Conservation (phyloP, 2,329 filamentous ascomycete genomes). For the Periconia sp. region DNA sequence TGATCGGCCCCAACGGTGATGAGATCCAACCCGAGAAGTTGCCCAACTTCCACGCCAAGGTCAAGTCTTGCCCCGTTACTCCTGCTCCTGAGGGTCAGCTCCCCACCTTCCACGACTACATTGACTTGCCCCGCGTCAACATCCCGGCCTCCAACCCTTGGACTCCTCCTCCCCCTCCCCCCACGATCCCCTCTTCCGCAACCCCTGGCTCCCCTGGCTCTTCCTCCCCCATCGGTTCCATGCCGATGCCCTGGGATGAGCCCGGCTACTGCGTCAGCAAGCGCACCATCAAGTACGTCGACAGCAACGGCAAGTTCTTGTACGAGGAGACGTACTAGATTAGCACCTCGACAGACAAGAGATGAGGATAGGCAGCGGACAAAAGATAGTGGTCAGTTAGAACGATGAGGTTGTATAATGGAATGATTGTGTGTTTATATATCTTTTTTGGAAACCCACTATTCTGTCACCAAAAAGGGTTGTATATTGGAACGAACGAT, state of each 20-base stretch:
- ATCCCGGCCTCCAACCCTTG: conserved; percentile 35
- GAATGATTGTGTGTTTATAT: neutral
- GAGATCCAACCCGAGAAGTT: conserved; percentile 31
- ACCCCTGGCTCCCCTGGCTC: neutral
- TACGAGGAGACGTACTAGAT: conserved; percentile 19
- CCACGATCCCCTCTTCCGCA: conserved; percentile 6
- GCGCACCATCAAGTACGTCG: conserved; percentile 39
- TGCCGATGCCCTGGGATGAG: conserved; percentile 21
- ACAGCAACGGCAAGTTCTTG: conserved; percentile 34
- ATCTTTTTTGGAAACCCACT: neutral
- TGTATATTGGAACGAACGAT: neutral
- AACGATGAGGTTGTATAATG: neutral
- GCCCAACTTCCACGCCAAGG: conserved; percentile 37
- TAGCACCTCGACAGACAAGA: neutral
- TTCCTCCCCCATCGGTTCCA: conserved; percentile 6
- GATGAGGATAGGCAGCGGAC: neutral
- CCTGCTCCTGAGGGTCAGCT: conserved; percentile 30
- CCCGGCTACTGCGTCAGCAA: conserved; percentile 32
- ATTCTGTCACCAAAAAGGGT: neutral
- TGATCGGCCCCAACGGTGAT: conserved; percentile 31
- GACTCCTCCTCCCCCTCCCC: conserved; percentile 23
- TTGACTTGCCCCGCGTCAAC: conserved; percentile 27
- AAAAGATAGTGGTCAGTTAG: neutral
- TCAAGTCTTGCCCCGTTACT: conserved; percentile 32
- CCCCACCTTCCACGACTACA: conserved; percentile 31